Conservation (phyloP, 73 alveolate genomes). For the Paraurostyla sp. region DNA sequence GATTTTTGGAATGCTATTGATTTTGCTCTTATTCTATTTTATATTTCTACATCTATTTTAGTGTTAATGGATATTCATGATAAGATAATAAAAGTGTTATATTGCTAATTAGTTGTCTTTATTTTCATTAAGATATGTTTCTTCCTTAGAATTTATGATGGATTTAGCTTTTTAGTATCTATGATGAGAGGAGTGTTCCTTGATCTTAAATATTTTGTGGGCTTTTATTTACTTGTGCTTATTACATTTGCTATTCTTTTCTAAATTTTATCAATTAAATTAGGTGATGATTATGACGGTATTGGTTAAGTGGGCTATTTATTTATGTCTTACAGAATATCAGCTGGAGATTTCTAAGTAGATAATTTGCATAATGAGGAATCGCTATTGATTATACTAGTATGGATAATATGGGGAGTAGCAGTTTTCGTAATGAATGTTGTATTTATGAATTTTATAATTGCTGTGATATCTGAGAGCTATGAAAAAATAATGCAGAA, state of each 20-base stretch:
- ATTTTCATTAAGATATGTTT: conserved; percentile 1
- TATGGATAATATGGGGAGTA: conserved; percentile 49
- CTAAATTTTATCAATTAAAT: not conserved
- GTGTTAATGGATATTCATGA: not conserved
- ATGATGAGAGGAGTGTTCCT: conserved; percentile 34
- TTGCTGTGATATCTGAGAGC: conserved; percentile 64
- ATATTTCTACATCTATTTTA: not conserved
- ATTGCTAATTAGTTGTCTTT: not conserved
- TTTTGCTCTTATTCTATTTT: not conserved
- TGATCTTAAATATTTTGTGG: conserved; percentile 24
- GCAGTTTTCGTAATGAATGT: conserved; percentile 1
- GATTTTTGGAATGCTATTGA: conserved; percentile 9
- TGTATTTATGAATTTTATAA: conserved; percentile 43
- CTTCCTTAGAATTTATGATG: conserved; percentile 20
- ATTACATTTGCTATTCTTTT: conserved; percentile 9
- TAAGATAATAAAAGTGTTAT: not conserved
- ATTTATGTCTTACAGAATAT: conserved; percentile 53
- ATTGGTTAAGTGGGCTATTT: conserved; percentile 39
- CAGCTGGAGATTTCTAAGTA: conserved; percentile 50
- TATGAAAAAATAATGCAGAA: no score
- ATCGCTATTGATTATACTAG: not conserved
- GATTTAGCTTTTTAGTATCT: conserved; percentile 13
- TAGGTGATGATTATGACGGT: not conserved
- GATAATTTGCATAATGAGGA: not conserved
- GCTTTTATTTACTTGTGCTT: not conserved